These are phyloP conservation scores for Colletotrichum tropicicola DNA, from an alignment of 2,329 filamentous ascomycete genomes.

Conservation along the genomic window DNA sequence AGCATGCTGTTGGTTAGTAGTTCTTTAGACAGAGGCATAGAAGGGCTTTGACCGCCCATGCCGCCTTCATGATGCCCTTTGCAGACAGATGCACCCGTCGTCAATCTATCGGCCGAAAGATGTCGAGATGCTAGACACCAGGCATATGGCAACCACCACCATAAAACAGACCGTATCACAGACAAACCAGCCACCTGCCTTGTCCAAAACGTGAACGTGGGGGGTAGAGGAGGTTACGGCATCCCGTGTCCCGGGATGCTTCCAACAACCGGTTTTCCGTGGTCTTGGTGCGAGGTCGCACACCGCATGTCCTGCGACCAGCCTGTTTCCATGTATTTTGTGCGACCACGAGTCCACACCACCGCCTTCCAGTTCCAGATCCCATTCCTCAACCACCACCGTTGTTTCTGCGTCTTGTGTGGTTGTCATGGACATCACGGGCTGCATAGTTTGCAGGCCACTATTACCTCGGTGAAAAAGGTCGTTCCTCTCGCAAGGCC, in stretches of 20 bases:
- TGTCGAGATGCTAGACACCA: background rate
- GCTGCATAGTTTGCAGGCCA: too few species aligned
- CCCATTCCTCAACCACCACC: too few species aligned
- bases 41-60: too few species aligned
- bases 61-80: too few species aligned
- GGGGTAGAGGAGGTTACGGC: background rate
- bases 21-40: too few species aligned
- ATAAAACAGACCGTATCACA: background rate
- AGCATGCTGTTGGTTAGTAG: too few species aligned
- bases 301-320: constrained; percentile 9
- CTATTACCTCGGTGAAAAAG: too few species aligned
- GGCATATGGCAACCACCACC: background rate
- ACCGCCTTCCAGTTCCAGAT: too few species aligned
- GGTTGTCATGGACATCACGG: too few species aligned
- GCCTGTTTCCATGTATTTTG: background rate
- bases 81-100: background rate
- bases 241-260: background rate
- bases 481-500: too few species aligned
- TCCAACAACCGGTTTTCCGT: background rate
- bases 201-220: background rate
- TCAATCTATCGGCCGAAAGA: background rate
- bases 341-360: background rate
- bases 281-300: background rate
- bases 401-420: too few species aligned
- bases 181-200: background rate